These are phyloP conservation scores for Exophiala bonariae DNA, from an alignment of 2,329 filamentous ascomycete species.

Conservation along the genomic window DNA sequence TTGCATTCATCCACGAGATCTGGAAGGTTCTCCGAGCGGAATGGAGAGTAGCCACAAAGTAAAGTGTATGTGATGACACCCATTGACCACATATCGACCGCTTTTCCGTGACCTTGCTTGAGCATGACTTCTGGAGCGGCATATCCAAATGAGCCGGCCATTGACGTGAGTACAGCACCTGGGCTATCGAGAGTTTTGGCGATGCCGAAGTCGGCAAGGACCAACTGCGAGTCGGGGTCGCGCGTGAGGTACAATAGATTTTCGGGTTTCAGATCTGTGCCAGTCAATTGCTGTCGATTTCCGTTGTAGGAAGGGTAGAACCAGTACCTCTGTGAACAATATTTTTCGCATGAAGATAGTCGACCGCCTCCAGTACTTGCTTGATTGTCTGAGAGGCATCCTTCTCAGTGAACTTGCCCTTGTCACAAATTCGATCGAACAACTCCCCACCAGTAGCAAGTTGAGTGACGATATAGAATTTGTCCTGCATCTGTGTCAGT, in stretches of 20 bases:
- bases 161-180: constrained; percentile 90
- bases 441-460: constrained; percentile 93
- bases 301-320: not conserved
- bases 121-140: constrained; percentile 98
- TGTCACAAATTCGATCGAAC: constrained; percentile 97
- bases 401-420: constrained; percentile 97
- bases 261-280: constrained; percentile 89
- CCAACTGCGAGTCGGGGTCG: constrained; percentile 75
- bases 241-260: constrained; percentile 91
- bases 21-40: constrained; percentile 88
- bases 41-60: constrained; percentile 96
- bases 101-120: constrained; percentile 95
- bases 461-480: constrained; percentile 99
- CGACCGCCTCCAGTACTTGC: constrained; percentile 87
- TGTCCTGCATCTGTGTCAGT: constrained; percentile 64
- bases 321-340: constrained; percentile 86
- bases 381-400: constrained; percentile 94
- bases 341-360: constrained; percentile 91
- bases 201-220: constrained; percentile 96
- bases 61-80: constrained; percentile 98
- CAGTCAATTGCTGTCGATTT: constrained; percentile 20
- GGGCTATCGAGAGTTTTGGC: constrained; percentile 94
- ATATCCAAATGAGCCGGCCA: constrained; percentile 98
- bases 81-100: constrained; percentile 99
- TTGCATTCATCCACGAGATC: constrained; percentile 95